Base-by-base conservation (phyloP, 2,329 filamentous ascomycete species). In the Colletotrichum theobromicola region DNA sequence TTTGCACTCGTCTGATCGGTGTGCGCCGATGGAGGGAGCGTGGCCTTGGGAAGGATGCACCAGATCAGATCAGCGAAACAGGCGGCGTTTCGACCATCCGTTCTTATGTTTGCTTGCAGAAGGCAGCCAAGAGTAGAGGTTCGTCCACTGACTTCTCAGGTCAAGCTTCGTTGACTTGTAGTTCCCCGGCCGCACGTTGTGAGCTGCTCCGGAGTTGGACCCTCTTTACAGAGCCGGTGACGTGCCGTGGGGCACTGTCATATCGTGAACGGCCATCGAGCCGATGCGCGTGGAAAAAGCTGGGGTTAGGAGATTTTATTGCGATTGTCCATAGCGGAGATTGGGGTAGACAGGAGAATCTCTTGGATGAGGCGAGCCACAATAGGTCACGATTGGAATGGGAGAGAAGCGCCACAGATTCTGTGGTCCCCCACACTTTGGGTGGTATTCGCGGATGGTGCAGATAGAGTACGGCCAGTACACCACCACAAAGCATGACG, bases 331-430 rank as follows among this genome's bases (percentile, higher is more conserved):
- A 26, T 24, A 18, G 62, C 57, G 62, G 67, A 15, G 42, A 67
- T 67, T 46, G 42, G 62, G 34, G 62, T 24, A 62, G 42, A 21
- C 30, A 30, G 42, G 42, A 62, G 50, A 46, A 61, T 46, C 18
- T 13, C 50, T 37, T 62, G 42, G 37, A 63, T 28, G 34, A n/a
- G 24, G 7, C 28, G 46, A 30, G 55, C 21, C 10, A 30, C 21
- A 32, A 28, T 35, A 42, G 15, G 69, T 64, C 57, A 50, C 65
- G 30, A 35, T 34, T 42, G 55, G 55, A 67, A 67, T 30, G 32
- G 18, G 35, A 65, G n/a, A 72, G 62, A 57, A 42, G 34, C 68
- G 72, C 69, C 72, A 67, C 68, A 62, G 72, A 55, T 58, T 53
- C 50, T 75, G 57, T 21, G 35, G 8, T 32, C 42, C 67, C 50